Conservation (phyloP, 345 rosid species). For the Eucalyptus urophylla region DNA sequence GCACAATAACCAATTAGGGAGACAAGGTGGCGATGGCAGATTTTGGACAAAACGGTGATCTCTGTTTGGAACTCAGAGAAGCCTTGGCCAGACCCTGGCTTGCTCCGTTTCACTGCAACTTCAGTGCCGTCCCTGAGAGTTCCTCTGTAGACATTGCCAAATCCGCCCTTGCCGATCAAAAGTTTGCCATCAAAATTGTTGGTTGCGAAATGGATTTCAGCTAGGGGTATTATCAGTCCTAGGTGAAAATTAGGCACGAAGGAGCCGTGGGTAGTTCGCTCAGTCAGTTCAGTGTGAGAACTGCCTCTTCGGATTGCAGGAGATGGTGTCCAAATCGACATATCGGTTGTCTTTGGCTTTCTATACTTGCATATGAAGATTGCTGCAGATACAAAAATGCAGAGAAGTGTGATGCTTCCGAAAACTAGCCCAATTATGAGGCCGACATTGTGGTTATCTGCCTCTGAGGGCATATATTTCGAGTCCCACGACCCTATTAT, state of each 20-base stretch:
- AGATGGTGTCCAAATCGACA: slow-evolving; percentile 6
- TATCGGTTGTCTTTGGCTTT: neutral
- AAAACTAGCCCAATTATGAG: slow-evolving; percentile 8
- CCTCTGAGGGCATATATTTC: neutral
- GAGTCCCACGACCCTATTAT: slow-evolving; percentile 4
- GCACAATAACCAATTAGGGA: slow-evolving; percentile 62
- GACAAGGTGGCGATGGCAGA: slow-evolving; percentile 51
- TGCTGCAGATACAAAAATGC: neutral
- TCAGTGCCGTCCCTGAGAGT: slow-evolving; percentile 13
- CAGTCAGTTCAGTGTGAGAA: neutral
- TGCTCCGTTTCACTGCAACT: slow-evolving; percentile 37
- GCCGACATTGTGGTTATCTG: neutral
- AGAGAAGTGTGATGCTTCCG: slow-evolving; percentile 3
- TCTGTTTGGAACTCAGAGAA: slow-evolving; percentile 38
- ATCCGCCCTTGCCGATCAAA: slow-evolving; percentile 32
- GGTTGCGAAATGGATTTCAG: slow-evolving; percentile 29
- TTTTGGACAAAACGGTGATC: slow-evolving; percentile 45
- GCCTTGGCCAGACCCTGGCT: slow-evolving; percentile 40
- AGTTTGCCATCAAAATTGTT: slow-evolving; percentile 19
- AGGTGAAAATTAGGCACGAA: slow-evolving; percentile 8
- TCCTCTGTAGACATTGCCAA: slow-evolving; percentile 28
- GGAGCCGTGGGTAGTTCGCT: neutral
- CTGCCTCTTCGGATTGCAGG: neutral
- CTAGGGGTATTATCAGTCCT: slow-evolving; percentile 15
- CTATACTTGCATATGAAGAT: neutral